These are phyloP conservation scores for Boletellus ananas DNA, from an alignment of 768 basidiomycete genomes.

Conservation along the genomic window DNA sequence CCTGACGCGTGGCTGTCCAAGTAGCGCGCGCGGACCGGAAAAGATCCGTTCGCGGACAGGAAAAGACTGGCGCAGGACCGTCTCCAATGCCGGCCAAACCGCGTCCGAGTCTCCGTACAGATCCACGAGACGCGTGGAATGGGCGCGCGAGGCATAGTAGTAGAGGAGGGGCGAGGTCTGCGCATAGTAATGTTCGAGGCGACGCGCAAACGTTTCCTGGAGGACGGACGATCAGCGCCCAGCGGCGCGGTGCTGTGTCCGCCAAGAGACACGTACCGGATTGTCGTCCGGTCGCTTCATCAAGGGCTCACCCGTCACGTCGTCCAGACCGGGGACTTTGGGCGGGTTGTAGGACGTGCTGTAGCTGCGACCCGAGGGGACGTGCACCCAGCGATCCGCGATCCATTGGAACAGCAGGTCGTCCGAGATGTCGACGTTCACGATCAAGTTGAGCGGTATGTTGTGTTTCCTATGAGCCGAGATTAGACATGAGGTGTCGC, in stretches of 20 bases:
- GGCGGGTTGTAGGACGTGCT: conserved; percentile 85
- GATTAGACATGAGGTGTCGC: not conserved
- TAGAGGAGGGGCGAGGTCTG: conserved; percentile 75
- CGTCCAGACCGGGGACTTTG: conserved; percentile 71
- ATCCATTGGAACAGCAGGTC: conserved; percentile 78
- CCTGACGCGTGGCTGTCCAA: conserved; percentile 17
- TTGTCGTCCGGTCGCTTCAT: conserved; percentile 83
- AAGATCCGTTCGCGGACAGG: conserved; percentile 52
- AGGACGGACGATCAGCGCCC: conserved; percentile 6
- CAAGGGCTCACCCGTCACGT: conserved; percentile 79
- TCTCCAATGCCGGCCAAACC: conserved; percentile 79
- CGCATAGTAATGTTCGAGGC: conserved; percentile 71
- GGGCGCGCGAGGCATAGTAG: conserved; percentile 53
- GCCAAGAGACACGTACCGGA: conserved; percentile 49
- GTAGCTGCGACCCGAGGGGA: conserved; percentile 83
- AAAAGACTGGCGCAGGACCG: conserved; percentile 49
- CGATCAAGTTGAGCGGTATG: conserved; percentile 69
- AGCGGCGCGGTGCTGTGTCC: not conserved
- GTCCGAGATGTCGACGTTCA: conserved; percentile 82
- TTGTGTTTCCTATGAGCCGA: conserved; percentile 46
- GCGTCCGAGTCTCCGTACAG: conserved; percentile 70
- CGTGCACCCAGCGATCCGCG: conserved; percentile 81
- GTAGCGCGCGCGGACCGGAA: conserved; percentile 10
- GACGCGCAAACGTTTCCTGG: conserved; percentile 73
- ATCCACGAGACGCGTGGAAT: conserved; percentile 48